Conservation (phyloP, 495 filamentous ascomycete genomes). For the Penicillium dipodomyicola region DNA sequence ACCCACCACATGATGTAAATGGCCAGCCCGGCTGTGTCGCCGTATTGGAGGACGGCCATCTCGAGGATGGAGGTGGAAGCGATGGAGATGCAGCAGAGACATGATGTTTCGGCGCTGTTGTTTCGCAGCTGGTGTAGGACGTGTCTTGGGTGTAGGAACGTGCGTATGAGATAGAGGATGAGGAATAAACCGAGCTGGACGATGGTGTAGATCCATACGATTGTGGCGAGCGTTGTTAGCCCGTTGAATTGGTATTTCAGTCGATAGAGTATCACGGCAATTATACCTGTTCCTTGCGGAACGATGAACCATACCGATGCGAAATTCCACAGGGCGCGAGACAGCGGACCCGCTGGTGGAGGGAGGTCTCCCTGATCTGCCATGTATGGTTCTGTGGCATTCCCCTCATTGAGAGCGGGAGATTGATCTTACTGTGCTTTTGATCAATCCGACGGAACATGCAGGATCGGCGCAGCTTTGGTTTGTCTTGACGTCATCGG, state of each 20-base stretch:
- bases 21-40: conserved; percentile 18
- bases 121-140: conserved; percentile 22
- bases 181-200: conserved; percentile 21
- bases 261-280: conserved; percentile 27
- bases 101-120: conserved; percentile 31
- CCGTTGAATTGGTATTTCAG: conserved; percentile 36
- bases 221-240: conserved; percentile 26
- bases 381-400: neutral
- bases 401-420: neutral
- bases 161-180: conserved; percentile 29
- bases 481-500: conserved; percentile 10
- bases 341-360: conserved; percentile 15
- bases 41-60: conserved; percentile 25
- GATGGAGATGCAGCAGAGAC: conserved; percentile 34
- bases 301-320: conserved; percentile 34
- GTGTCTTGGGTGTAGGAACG: conserved; percentile 26
- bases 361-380: neutral
- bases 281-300: conserved; percentile 34
- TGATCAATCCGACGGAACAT: neutral
- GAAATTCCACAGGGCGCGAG: conserved; percentile 31
- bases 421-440: neutral
- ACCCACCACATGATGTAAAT: conserved; percentile 37
- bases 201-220: conserved; percentile 37
- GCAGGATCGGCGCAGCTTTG: neutral
- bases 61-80: conserved; percentile 31